Conservation (phyloP, 2,329 filamentous ascomycete species). For the Gliomastix tumulicola region DNA sequence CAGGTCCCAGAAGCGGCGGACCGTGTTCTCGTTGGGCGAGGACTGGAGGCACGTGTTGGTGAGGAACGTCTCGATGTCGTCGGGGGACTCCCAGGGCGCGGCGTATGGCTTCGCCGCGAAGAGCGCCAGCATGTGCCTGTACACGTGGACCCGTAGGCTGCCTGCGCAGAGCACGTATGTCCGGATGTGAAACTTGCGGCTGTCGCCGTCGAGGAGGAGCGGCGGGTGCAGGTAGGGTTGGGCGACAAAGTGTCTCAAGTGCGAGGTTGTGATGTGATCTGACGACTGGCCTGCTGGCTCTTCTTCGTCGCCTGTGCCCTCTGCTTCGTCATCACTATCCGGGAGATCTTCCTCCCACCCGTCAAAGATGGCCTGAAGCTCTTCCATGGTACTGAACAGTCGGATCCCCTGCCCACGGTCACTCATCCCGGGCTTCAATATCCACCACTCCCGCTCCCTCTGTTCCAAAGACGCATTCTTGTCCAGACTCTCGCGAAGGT, state of each 20-base stretch:
- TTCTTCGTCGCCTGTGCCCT: conserved; percentile 33
- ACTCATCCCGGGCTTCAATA: conserved; percentile 95
- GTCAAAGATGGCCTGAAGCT: conserved; percentile 84
- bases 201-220: conserved; percentile 55
- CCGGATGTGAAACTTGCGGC: conserved; percentile 89
- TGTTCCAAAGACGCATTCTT: conserved; percentile 20
- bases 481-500: conserved; percentile 71
- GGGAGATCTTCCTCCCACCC: conserved; percentile 71
- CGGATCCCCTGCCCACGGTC: conserved; percentile 91
- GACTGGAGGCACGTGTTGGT: conserved; percentile 94
- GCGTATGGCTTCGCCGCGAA: conserved; percentile 68
- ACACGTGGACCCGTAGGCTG: conserved; percentile 75
- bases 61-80: conserved; percentile 65
- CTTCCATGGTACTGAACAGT: conserved; percentile 77
- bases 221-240: conserved; percentile 93
- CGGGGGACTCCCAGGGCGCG: conserved; percentile 48
- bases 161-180: conserved; percentile 83
- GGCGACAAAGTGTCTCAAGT: conserved; percentile 91
- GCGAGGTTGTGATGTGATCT: conserved; percentile 70
- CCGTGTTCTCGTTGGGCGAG: conserved; percentile 51
- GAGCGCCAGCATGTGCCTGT: conserved; percentile 84
- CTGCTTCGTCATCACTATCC: conserved; percentile 60
- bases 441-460: conserved; percentile 77
- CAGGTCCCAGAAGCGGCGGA: conserved; percentile 70
- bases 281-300: conserved; percentile 21